Base-by-base conservation (phyloP, 228 moss, liverwort and hornwort genomes). In the Sphagnum magellanicum region DNA sequence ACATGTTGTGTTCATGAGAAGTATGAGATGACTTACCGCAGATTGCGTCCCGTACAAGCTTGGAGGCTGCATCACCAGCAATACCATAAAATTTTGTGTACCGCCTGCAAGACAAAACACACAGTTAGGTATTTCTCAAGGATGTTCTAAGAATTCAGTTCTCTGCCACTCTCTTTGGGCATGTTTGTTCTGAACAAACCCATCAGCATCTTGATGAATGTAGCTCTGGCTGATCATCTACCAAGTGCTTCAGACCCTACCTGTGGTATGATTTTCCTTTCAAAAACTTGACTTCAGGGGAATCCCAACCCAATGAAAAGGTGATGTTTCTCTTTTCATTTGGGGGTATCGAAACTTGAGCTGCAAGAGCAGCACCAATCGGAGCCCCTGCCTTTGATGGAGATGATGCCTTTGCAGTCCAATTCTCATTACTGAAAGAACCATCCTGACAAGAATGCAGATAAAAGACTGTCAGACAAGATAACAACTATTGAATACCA, bases 311-410 rank as follows among this genome's bases (percentile, higher is more conserved):
- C 67, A 98, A 68, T 10, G 88, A 77, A 76, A 98, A 98, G 57
- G 91, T 91, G 4, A 93, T 77, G 51, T 71, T 88, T 74, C 85
- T 87, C 84, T 93, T 93, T 78, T 91, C 97, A 60, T 90, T 89
- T 49, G 88, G 81, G 63, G 97, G 97, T 63, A 93, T 66, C n/a
- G 81, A 64, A 57, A 98, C 52, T 71, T 76, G 81, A 59, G 90
- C 97, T 71, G 97, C 80, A 62, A 98, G 79, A 62, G 93, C 93
- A 70, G 97, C 97, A 65, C 88, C 97, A 77, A 98, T 93, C 59
- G 88, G 91, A 77, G 85, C 90, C 52, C 93, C 97, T 51, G 68
- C 60, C 10, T 65, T 78, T 58, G 97, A 93, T 53, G 84, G 79
- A 48, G 88, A 72, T 70, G 91, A 78, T 57, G 88, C 79, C 52